These are phyloP conservation scores for Trametes punicea DNA, from an alignment of 768 basidiomycete species.

Conservation along the genomic window DNA sequence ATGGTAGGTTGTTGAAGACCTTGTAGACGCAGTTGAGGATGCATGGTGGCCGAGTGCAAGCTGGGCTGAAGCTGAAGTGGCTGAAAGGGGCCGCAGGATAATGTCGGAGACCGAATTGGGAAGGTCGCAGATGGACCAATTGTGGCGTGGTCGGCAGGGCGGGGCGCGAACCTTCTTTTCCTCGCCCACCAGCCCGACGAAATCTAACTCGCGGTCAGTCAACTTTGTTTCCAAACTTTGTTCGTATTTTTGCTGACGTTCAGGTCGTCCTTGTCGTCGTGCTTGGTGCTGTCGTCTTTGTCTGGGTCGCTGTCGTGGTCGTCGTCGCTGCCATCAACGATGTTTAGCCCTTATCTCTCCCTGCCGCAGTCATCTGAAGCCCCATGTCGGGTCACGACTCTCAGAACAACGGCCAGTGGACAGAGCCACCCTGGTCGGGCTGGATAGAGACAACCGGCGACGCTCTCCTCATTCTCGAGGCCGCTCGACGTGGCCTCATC, in stretches of 20 bases:
- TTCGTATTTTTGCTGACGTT: slow-evolving; percentile 43
- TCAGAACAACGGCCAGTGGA: slow-evolving; percentile 44
- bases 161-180: slow-evolving; percentile 29
- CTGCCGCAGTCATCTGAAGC: slow-evolving; percentile 4
- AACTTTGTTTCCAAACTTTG: slow-evolving; percentile 71
- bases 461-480: slow-evolving; percentile 95
- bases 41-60: not conserved
- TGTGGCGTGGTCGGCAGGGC: slow-evolving; percentile 24
- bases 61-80: slow-evolving; percentile 1
- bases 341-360: slow-evolving; percentile 18
- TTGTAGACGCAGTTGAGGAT: not conserved
- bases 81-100: slow-evolving; percentile 4
- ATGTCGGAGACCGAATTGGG: slow-evolving; percentile 14
- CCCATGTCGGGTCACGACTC: slow-evolving; percentile 26
- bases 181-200: slow-evolving; percentile 36
- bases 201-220: slow-evolving; percentile 66
- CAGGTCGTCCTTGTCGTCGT: slow-evolving; percentile 28
- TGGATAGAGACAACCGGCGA: slow-evolving; percentile 96
- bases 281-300: slow-evolving; percentile 14
- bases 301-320: slow-evolving; percentile 2
- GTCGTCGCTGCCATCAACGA: slow-evolving; percentile 18
- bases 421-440: slow-evolving; percentile 88
- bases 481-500: slow-evolving; percentile 84
- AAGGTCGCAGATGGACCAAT: slow-evolving; percentile 14
- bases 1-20: too few relatives aligned